Evolutionary conservation across 768 basidiomycete genomes (phyloP).

Genomic region (Boletus subcaerulescens): DNA sequence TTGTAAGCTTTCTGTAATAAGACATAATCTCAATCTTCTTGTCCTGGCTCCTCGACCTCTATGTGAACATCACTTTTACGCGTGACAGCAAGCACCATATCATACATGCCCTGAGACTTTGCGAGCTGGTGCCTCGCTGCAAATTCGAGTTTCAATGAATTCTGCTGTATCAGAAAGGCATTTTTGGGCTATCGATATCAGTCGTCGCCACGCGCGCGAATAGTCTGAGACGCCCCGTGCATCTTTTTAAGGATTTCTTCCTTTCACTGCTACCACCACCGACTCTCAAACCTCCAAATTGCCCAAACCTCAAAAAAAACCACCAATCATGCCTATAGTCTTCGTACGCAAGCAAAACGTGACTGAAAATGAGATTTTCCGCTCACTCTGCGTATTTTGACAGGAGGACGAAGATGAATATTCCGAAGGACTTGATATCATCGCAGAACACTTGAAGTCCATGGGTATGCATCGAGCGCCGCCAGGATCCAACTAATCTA

Average conservation of each 20-base stretch:
- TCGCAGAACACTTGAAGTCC: conserved; percentile 4
- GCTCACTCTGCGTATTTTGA: conserved; percentile 3
- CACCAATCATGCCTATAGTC: conserved; percentile 10
- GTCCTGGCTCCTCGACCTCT: conserved; percentile 9
- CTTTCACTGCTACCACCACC: conserved; percentile 10
- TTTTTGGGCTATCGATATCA: conserved; percentile 4
- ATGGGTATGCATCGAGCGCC: conserved; percentile 18
- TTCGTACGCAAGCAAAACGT: conserved; percentile 18
- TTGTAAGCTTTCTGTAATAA: conserved; percentile 31
- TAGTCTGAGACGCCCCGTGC: neutral
- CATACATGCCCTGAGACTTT: conserved; percentile 22
- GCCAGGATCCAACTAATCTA: neutral
- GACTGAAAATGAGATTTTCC: neutral
- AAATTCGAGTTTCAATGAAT: conserved; percentile 1
- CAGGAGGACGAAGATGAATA: conserved; percentile 28
- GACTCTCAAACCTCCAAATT: neutral
- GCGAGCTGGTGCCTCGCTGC: conserved; percentile 25
- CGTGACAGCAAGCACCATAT: conserved; percentile 25
- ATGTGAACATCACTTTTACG: conserved; percentile 24
- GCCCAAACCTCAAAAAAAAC: conserved; percentile 11
- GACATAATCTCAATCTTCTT: conserved; percentile 22
- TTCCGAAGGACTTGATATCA: conserved; percentile 12
- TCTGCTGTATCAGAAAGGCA: conserved; percentile 5
- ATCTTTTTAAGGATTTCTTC: neutral
- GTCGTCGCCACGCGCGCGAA: conserved; percentile 7